Conservation (phyloP, 805 yeast genomes). For the Brettanomyces custersianus region DNA sequence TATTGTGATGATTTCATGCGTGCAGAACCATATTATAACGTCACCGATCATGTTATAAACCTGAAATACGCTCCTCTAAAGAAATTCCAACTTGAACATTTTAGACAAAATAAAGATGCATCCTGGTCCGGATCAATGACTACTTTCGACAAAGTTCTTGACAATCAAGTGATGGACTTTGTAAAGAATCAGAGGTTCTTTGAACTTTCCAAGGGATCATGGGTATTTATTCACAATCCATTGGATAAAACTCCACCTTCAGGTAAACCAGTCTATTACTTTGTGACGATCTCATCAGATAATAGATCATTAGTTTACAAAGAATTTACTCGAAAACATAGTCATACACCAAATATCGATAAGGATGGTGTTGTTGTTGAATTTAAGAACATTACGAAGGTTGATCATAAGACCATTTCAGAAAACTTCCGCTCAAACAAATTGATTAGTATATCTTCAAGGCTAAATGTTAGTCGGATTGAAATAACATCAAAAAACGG, state of each 20-base stretch:
- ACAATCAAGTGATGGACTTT: slow-evolving; percentile 54
- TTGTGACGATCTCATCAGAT: slow-evolving; percentile 58
- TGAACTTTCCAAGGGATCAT: slow-evolving; percentile 65
- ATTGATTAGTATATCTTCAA: slow-evolving; percentile 48
- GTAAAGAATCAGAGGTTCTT: slow-evolving; percentile 69
- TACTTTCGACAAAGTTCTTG: slow-evolving; percentile 41
- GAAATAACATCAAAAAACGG: slow-evolving; percentile 12
- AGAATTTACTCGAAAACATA: slow-evolving; percentile 41
- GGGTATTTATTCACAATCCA: slow-evolving; percentile 67
- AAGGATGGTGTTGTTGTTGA: slow-evolving; percentile 46
- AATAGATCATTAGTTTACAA: slow-evolving; percentile 52
- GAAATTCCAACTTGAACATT: slow-evolving; percentile 38
- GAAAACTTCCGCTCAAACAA: slow-evolving; percentile 29
- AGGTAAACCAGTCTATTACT: slow-evolving; percentile 35
- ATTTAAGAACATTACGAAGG: slow-evolving; percentile 39
- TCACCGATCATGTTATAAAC: slow-evolving; percentile 9
- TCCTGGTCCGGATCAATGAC: slow-evolving; percentile 38
- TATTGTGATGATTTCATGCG: slow-evolving; percentile 36
- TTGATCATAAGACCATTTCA: slow-evolving; percentile 42
- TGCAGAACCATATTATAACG: slow-evolving; percentile 24
- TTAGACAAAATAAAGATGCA: slow-evolving; percentile 27
- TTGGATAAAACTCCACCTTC: slow-evolving; percentile 9
- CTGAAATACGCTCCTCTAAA: slow-evolving; percentile 41
- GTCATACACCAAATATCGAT: slow-evolving; percentile 47
- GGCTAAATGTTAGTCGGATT: slow-evolving; percentile 25